Conservation (phyloP, 495 filamentous ascomycete species). For the Daldinia caldariorum region DNA sequence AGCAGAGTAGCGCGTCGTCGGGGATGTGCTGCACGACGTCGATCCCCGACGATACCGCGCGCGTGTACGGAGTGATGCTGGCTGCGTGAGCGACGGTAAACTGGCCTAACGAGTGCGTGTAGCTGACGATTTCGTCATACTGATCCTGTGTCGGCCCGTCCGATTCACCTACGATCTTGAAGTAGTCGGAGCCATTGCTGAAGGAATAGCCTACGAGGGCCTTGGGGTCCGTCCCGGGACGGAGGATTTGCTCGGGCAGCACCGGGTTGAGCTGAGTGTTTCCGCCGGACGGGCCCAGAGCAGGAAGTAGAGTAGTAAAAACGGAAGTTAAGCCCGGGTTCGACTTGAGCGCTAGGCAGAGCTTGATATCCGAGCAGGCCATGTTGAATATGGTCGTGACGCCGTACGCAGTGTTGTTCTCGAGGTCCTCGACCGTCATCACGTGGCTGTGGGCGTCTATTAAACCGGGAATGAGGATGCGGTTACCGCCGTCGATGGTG, state of each 20-base stretch:
- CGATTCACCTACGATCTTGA: conserved; percentile 53
- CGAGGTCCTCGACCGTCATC: conserved; percentile 32
- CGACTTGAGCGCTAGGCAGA: conserved; percentile 41
- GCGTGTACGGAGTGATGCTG: conserved; percentile 26
- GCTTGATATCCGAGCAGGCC: conserved; percentile 45
- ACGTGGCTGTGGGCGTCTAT: conserved; percentile 36
- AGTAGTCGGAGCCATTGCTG: conserved; percentile 52
- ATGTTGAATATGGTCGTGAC: conserved; percentile 52
- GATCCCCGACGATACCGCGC: conserved; percentile 42
- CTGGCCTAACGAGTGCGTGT: conserved; percentile 36
- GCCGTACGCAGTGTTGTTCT: conserved; percentile 47
- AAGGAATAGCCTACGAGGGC: conserved; percentile 50
- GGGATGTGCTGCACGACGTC: conserved; percentile 52
- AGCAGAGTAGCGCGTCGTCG: conserved; percentile 43
- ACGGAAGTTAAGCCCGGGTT: conserved; percentile 44
- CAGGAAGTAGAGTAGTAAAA: conserved; percentile 44
- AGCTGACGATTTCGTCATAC: conserved; percentile 43
- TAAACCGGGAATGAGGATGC: conserved; percentile 50
- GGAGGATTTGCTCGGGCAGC: conserved; percentile 33
- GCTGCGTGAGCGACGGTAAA: conserved; percentile 48
- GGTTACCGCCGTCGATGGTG: conserved; percentile 45
- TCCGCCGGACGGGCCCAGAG: conserved; percentile 32
- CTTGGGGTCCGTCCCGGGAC: conserved; percentile 42
- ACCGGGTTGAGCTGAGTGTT: conserved; percentile 39
- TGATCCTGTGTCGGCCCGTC: conserved; percentile 46